These are phyloP conservation scores for Blepharisma stoltei DNA, from an alignment of 73 alveolate genomes.

Conservation along the genomic window DNA sequence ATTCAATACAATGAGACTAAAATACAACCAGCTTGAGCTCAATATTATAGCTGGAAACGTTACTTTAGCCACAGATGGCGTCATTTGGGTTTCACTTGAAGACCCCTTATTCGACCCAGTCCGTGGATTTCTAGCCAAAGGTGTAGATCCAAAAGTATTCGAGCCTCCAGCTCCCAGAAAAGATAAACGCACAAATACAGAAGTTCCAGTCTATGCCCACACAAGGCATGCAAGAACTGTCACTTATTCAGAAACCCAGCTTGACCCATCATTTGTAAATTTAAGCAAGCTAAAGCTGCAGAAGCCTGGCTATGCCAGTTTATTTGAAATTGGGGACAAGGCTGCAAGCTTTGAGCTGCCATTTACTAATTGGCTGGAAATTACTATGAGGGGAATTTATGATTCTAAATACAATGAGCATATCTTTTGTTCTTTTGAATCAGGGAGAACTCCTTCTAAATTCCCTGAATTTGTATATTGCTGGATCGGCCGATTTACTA, in stretches of 20 bases:
- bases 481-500: constrained; percentile 67
- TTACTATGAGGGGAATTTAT: constrained; percentile 64
- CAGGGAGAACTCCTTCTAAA: constrained; percentile 43
- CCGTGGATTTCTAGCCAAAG: too few species aligned
- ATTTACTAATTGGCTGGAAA: constrained; percentile 55
- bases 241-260: neutral
- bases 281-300: neutral
- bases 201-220: too few species aligned
- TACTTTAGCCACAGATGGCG: neutral
- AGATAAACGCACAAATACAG: too few species aligned
- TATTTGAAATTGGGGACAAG: neutral
- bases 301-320: neutral
- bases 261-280: neutral
- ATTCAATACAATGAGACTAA: neutral
- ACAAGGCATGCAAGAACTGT: too few species aligned
- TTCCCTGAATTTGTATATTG: constrained; percentile 74
- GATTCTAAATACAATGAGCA: constrained; percentile 80
- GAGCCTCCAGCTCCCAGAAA: too few species aligned
- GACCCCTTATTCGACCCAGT: neutral
- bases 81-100: neutral
- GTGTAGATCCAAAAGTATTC: too few species aligned
- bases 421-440: constrained; percentile 34
- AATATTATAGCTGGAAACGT: neutral
- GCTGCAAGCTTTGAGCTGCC: neutral
- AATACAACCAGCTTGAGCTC: neutral